Base-by-base conservation (phyloP, 768 basidiomycete species). In the Floccularia luteovirens region DNA sequence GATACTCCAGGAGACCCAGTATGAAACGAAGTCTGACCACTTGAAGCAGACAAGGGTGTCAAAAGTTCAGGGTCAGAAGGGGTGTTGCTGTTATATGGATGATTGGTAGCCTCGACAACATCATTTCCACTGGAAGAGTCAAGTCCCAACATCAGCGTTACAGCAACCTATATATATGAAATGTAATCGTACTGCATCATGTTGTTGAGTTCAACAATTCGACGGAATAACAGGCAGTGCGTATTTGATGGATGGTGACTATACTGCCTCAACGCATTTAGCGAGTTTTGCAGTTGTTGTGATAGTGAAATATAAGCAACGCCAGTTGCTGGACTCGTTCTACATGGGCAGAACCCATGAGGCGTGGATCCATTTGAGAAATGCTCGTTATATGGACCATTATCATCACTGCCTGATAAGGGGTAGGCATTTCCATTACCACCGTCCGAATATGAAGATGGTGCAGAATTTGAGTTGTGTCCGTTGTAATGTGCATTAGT, bases 11-110 rank as follows among this genome's bases (percentile, higher is more conserved):
- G 63, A 27, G 70, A 68, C 19, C 63, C 64, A 19, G 58, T 52
- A 36, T 70, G 67, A 51, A 70, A 74, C 12, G 69, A 69, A 6
- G 62, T 48, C 30, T 69, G 69, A n/a, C 66, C 64, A 46, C 67
- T 69, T 24, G 72, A 69, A 14, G 70, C 67, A 30, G 73, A 75
- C 36, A 73, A 55, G 1, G 75, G 72, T 11, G 74, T 69, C 58
- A 75, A 56, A 41, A 75, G 68, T 43, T 84, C 82, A 50, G 74
- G 79, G 51, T 82, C 83, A 2, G 77, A 70, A 3, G 78, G 71
- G 45, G 77, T 76, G 49, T 64, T 70, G 47, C 69, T 73, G 53
- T 77, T 77, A 53, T 79, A 79, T 25, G 72, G 62, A 34, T 69
- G 58, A 33, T 64, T 64, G 27, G 61, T 60, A 46, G 60, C 65